Percentiles rank a stretch among this genome's conserved stretches.
These are phyloP conservation scores for Pestalotiopsis sp. DNA, from an alignment of 2,329 filamentous ascomycete genomes.

Conservation along the genomic window DNA sequence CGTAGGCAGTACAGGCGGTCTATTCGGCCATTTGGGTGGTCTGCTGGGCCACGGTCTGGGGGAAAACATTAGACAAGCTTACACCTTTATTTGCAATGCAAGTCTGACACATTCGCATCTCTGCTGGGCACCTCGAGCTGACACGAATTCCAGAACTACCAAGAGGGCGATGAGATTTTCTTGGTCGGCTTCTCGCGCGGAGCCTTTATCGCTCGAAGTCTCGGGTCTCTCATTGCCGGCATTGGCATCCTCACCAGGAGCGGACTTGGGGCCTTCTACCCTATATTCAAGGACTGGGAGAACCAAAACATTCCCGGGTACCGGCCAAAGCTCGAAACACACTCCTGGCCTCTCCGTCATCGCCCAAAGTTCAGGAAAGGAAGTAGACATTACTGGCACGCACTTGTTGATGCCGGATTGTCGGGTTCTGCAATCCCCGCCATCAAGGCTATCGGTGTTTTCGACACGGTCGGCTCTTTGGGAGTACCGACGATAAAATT, in stretches of 20 bases:
- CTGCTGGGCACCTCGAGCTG: too few species aligned
- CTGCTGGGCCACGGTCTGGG: neutral
- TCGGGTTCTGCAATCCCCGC: neutral
- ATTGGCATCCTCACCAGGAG: conserved; percentile 2
- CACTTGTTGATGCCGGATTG: neutral
- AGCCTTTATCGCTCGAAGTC: conserved; percentile 5
- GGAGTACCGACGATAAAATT: conserved; percentile 6
- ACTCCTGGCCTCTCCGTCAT: neutral
- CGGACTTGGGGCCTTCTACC: conserved; percentile 7
- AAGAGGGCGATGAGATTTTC: conserved; percentile 8
- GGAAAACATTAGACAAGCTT: conserved; percentile 7
- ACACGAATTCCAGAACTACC: neutral
- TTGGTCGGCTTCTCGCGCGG: conserved; percentile 6
- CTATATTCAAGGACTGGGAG: conserved; percentile 11
- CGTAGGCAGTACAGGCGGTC: neutral
- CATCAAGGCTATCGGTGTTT: conserved; percentile 9
- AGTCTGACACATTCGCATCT: neutral
- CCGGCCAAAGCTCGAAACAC: neutral
- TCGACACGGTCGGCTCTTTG: conserved; percentile 1
- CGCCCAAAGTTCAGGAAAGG: neutral
- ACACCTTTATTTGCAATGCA: conserved; percentile 7
- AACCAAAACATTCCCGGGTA: neutral
- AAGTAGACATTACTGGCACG: neutral
- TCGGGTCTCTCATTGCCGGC: neutral
- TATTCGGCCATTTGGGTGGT: neutral